Evolutionary conservation across 176 grass and related monocot species (phyloP).

Genomic region (Ensete glaucum): DNA sequence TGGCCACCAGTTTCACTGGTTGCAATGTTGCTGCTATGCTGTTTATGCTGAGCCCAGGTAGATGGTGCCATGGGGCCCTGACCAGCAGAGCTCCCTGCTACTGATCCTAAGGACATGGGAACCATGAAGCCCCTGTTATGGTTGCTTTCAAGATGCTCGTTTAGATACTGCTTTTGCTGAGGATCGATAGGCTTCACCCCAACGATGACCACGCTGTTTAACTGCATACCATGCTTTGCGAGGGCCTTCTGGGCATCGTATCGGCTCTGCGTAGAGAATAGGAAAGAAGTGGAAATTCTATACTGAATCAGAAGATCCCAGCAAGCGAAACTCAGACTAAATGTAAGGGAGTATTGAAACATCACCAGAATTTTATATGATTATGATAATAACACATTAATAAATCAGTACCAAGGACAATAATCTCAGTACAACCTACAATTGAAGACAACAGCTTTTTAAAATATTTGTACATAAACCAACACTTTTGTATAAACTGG

Average conservation of each 20-base stretch:
- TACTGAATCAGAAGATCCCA: no score
- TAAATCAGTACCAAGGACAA: no score
- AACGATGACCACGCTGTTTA: slow-evolving; percentile 63
- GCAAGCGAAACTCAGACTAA: no score
- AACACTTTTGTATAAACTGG: no score
- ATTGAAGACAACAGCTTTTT: no score
- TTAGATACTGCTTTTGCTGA: slow-evolving; percentile 45
- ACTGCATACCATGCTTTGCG: slow-evolving; percentile 64
- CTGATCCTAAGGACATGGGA: slow-evolving; percentile 38
- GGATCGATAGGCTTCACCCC: slow-evolving; percentile 83
- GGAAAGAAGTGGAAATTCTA: neutral
- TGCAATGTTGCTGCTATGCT: neutral
- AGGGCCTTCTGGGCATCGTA: slow-evolving; percentile 79
- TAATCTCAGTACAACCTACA: no score
- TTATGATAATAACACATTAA: no score
- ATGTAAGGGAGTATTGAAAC: no score
- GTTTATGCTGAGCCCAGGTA: neutral
- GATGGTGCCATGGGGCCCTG: slow-evolving; percentile 14
- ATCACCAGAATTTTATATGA: no score
- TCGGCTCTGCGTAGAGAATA: slow-evolving; percentile 31
- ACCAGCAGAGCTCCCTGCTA: slow-evolving; percentile 24
- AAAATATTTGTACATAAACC: no score
- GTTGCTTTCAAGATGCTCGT: slow-evolving; percentile 33
- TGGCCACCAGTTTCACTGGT: neutral
- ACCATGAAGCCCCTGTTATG: slow-evolving; percentile 71